A percentile compares a stretch with the other conserved stretches of the same genome.
Conservation (phyloP, 257 asterid genomes). For the Perilla frutescens region DNA sequence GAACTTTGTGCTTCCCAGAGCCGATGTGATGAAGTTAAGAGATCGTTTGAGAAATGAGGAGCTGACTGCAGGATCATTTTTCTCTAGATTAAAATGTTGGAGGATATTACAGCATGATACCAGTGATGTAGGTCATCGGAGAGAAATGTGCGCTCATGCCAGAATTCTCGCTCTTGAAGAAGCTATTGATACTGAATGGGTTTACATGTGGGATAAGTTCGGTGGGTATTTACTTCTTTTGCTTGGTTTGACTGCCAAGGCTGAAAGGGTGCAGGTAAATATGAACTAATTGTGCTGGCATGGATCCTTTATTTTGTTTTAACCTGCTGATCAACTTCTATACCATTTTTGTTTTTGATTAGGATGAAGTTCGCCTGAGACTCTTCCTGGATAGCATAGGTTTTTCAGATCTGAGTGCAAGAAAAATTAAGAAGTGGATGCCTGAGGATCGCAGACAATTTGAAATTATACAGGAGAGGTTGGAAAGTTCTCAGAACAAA, state of each 20-base stretch:
- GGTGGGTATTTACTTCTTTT: conserved; percentile 98
- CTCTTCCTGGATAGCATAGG: conserved; percentile 98
- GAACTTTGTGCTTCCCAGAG: conserved; percentile 97
- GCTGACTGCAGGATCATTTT: conserved; percentile 85
- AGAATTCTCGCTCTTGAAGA: conserved; percentile 96
- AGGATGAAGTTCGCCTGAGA: conserved; percentile 98
- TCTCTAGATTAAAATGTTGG: conserved; percentile 66
- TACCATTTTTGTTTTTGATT: conserved; percentile 33
- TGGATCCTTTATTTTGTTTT: conserved; percentile 27
- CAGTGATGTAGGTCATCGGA: conserved; percentile 83
- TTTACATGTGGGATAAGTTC: conserved; percentile 99
- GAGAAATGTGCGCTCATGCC: conserved; percentile 99
- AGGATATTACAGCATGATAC: conserved; percentile 69
- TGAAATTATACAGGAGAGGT: conserved; percentile 99
- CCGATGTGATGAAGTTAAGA: conserved; percentile 95
- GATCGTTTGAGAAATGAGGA: conserved; percentile 98
- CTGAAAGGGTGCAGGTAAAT: conserved; percentile 96
- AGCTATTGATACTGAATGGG: conserved; percentile 99
- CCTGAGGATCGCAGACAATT: conserved; percentile 98
- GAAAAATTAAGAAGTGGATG: conserved; percentile 94
- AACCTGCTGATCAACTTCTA: conserved; percentile 18
- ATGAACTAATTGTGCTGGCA: conserved; percentile 26
- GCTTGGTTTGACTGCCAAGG: conserved; percentile 99
- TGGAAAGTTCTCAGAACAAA: conserved; percentile 15
- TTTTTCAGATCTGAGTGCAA: conserved; percentile 95